phyloP scores from a whole-genome alignment of 768 basidiomycete genomes.

The Clavulina sp. region DNA sequence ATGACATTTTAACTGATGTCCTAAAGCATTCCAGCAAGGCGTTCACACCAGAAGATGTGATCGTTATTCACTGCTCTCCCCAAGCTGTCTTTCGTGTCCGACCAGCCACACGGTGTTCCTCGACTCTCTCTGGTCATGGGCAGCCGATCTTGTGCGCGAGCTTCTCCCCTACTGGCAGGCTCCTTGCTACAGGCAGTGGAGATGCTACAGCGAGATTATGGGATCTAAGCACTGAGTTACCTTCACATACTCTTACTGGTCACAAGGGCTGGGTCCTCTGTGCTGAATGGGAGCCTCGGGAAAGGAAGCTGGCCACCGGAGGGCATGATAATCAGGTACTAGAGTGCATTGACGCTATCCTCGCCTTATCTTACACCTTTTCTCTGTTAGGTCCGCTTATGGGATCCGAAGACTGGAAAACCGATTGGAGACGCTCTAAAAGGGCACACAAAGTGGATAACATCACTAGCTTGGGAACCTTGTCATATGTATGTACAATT shows the following conservation, averaged over 20 bases:
- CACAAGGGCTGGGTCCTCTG: constrained; percentile 95
- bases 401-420: constrained; percentile 88
- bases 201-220: constrained; percentile 86
- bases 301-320: constrained; percentile 78
- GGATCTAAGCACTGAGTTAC: constrained; percentile 86
- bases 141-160: constrained; percentile 89
- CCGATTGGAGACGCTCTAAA: constrained; percentile 74
- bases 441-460: constrained; percentile 95
- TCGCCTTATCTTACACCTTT: constrained; percentile 1
- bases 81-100: constrained; percentile 91
- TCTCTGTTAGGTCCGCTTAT: constrained; percentile 45
- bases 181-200: constrained; percentile 88
- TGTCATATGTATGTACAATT: constrained; percentile 58
- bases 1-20: constrained; percentile 69
- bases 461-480: constrained; percentile 88
- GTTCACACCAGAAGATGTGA: constrained; percentile 73
- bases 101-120: constrained; percentile 86
- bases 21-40: constrained; percentile 48
- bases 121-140: constrained; percentile 81
- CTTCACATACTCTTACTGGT: constrained; percentile 69
- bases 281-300: constrained; percentile 92
- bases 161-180: constrained; percentile 83
- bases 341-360: constrained; percentile 11
- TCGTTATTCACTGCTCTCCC: constrained; percentile 79
- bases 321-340: constrained; percentile 81